These are phyloP conservation scores for Arthrobotrys sphaeroides DNA, from an alignment of 2,329 filamentous ascomycete genomes.

Conservation along the genomic window DNA sequence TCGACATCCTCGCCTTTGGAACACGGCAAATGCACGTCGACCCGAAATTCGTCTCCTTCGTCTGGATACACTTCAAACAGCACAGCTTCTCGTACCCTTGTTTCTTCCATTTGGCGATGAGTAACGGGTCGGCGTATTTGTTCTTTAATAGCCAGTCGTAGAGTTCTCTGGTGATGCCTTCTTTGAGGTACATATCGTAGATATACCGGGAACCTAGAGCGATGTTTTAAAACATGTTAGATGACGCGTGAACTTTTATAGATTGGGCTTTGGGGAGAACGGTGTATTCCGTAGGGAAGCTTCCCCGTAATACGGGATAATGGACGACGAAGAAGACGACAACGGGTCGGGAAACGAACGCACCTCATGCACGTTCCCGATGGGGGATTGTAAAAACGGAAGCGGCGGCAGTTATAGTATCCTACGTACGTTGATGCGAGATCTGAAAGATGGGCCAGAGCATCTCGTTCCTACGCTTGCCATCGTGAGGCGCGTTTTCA, in stretches of 20 bases:
- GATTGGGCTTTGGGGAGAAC: not conserved
- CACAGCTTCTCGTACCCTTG: conserved; percentile 98
- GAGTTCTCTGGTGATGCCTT: conserved; percentile 88
- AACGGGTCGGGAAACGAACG: conserved; percentile 30
- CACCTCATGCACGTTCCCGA: conserved; percentile 50
- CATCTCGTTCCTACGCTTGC: conserved; percentile 88
- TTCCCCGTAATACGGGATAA: not conserved
- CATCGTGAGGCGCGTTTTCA: conserved; percentile 81
- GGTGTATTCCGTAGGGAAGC: not conserved
- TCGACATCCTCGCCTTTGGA: conserved; percentile 80
- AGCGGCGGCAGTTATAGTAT: not conserved
- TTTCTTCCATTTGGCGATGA: conserved; percentile 99
- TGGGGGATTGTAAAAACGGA: not conserved
- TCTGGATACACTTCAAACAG: conserved; percentile 94
- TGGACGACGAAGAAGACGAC: not conserved
- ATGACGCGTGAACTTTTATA: not conserved
- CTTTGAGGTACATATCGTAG: conserved; percentile 96
- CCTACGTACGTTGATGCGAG: conserved; percentile 80
- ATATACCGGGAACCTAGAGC: conserved; percentile 77
- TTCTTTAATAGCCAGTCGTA: conserved; percentile 99
- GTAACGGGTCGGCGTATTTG: conserved; percentile 88
- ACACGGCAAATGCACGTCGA: conserved; percentile 97
- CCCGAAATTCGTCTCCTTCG: conserved; percentile 99
- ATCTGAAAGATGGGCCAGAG: conserved; percentile 99
- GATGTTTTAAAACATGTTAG: conserved; percentile 3